phyloP scores from a whole-genome alignment of 441 rosid species.

The Codiaeum variegatum region DNA sequence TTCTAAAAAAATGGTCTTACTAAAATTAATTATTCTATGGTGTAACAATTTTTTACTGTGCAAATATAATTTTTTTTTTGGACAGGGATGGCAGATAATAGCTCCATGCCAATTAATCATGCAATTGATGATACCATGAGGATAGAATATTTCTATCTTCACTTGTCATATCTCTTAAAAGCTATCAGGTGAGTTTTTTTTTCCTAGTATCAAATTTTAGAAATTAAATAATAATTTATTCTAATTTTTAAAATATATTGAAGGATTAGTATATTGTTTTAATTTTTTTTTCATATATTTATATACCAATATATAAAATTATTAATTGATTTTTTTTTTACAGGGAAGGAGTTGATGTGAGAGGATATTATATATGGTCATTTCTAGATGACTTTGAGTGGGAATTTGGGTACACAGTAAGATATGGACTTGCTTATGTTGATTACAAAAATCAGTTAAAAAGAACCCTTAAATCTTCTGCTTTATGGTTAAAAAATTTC shows the following conservation, averaged over 20 bases:
- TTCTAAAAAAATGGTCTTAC: no score
- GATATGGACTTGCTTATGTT: slow-evolving; percentile 29
- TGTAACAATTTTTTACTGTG: not conserved
- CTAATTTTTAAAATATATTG: no score
- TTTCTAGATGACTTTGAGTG: slow-evolving; percentile 39
- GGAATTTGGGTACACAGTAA: slow-evolving; percentile 26
- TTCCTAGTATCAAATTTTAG: no score
- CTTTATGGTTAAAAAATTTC: slow-evolving; percentile 29
- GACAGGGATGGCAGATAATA: slow-evolving; percentile 31
- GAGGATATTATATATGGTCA: slow-evolving; percentile 33
- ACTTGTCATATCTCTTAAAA: slow-evolving; percentile 28
- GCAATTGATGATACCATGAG: slow-evolving; percentile 30
- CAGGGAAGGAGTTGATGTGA: slow-evolving; percentile 35
- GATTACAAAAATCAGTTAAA: slow-evolving; percentile 27
- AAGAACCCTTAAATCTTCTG: slow-evolving; percentile 30
- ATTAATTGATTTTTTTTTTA: not conserved
- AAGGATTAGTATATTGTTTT: no score
- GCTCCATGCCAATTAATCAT: slow-evolving; percentile 28
- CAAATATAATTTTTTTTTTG: not conserved
- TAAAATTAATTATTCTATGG: not conserved
- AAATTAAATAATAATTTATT: no score
- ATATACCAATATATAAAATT: no score
- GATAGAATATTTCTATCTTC: slow-evolving; percentile 30
- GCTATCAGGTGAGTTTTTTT: slow-evolving; percentile 22
- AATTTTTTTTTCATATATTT: no score